These are phyloP conservation scores for Fusarium hainanense DNA, from an alignment of 2,329 filamentous ascomycete species.

Conservation along the genomic window DNA sequence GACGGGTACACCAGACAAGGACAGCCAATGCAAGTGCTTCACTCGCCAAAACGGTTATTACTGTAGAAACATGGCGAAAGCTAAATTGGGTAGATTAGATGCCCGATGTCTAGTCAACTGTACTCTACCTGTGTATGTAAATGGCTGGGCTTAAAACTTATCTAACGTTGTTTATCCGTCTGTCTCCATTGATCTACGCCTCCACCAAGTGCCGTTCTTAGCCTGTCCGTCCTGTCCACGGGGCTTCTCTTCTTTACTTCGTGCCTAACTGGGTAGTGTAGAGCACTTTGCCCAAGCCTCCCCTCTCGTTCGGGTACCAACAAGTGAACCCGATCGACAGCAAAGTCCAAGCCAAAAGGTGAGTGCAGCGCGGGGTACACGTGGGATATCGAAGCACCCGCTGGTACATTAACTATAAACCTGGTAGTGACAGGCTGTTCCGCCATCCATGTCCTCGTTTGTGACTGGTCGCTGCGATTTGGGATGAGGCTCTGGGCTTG, in stretches of 20 bases:
- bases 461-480: slow-evolving; percentile 19
- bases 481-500: slow-evolving; percentile 28
- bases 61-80: slow-evolving; percentile 6
- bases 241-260: slow-evolving; percentile 12
- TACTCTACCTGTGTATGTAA: neutral
- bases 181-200: slow-evolving; percentile 38
- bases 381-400: slow-evolving; percentile 32
- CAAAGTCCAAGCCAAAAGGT: slow-evolving; percentile 12
- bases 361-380: slow-evolving; percentile 40
- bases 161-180: slow-evolving; percentile 1
- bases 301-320: slow-evolving; percentile 34
- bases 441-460: slow-evolving; percentile 24
- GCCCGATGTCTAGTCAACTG: slow-evolving; percentile 13
- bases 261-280: slow-evolving; percentile 32
- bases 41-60: slow-evolving; percentile 14
- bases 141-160: neutral
- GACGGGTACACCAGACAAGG: slow-evolving; percentile 15
- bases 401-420: slow-evolving; percentile 2
- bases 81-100: slow-evolving; percentile 21
- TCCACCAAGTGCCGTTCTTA: slow-evolving; percentile 38
- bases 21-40: slow-evolving; percentile 14
- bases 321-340: slow-evolving; percentile 32
- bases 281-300: slow-evolving; percentile 28
- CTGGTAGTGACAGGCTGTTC: slow-evolving; percentile 14
- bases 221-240: neutral